Percentiles rank a stretch among this genome's conserved stretches.
Evolutionary conservation across 2,329 filamentous ascomycete genomes (phyloP).

Genomic region (Arthrinium phaeospermum): DNA sequence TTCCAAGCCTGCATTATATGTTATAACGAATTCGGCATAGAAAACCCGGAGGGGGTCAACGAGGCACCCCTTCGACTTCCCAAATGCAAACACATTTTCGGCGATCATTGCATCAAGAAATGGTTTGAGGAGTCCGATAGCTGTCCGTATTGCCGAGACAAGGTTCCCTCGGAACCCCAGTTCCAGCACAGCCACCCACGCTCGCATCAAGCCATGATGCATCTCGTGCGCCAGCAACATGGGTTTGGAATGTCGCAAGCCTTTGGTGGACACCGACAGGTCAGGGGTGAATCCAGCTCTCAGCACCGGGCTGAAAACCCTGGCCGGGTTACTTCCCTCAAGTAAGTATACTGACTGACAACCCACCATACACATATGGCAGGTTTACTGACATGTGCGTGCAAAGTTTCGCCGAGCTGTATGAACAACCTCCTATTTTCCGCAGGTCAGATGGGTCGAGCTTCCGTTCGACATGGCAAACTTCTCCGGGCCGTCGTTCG

Average conservation of each 20-base stretch:
- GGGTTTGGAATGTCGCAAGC: constrained; percentile 1
- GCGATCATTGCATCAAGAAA: constrained; percentile 67
- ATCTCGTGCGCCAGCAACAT: constrained; percentile 3
- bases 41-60: constrained; percentile 62
- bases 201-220: constrained; percentile 9
- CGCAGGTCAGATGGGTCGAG: constrained; percentile 11
- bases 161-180: constrained; percentile 57
- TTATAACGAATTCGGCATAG: constrained; percentile 65
- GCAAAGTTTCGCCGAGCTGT: neutral
- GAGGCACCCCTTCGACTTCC: constrained; percentile 64
- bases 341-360: neutral
- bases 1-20: constrained; percentile 65
- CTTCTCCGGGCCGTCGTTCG: constrained; percentile 29
- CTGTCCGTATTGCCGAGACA: constrained; percentile 69
- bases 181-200: constrained; percentile 22
- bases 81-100: constrained; percentile 68
- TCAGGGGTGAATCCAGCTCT: neutral
- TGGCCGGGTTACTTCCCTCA: neutral
- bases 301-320: neutral
- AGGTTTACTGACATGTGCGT: neutral
- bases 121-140: constrained; percentile 68
- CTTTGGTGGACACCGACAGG: neutral
- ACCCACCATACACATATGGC: too few species aligned
- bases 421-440: neutral
- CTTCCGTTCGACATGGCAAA: constrained; percentile 9